Evolutionary conservation across 345 rosid species (phyloP), one percentile per base, ranked within the genome.

Genomic region (Citropsis articulata): DNA sequence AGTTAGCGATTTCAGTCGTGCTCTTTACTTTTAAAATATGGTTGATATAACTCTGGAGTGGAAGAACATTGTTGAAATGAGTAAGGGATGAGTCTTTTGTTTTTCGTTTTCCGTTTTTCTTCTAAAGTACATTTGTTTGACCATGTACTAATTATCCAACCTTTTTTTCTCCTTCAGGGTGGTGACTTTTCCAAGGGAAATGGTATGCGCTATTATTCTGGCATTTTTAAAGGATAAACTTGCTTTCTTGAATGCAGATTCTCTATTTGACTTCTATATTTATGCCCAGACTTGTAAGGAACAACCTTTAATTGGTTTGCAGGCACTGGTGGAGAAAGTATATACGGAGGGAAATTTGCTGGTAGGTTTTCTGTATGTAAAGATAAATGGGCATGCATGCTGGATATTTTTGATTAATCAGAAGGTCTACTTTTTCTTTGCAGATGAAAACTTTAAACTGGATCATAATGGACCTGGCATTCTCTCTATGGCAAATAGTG

Each of bases 251-350:
- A 82, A 70, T 85, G 83, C 73, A 76, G 73, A 66, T 74, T 77
- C 81, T 80, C 71, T 81, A 78, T 82, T 85, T 84, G 83, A 81
- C 85, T 81, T 86, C 77, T 76, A 81, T 82, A 80, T 71, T 74
- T 79, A 83, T 82, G 85, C 85, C 87, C 83, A 77, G 87, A 91
- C 76, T 76, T 85, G 83, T 86, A 86, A 90, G 87, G 88, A 85
- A 73, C 77, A 27, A 72, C 82, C 76, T 85, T 87, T 88, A 70
- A 82, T 89, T 96, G 90, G 85, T 88, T 88, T 91, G 92, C 94
- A 97, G 99, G 98, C 90, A 93, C 99, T 73, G 99, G 99, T 73
- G 99, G 99, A 78, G 98, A 97, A 87, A 93, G 98, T 79, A 93
- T 94, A 78, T 97, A 90, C 64, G 99, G 98, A 83, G 98, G 97